phyloP scores from a whole-genome alignment of 257 asterid genomes.

The Rauvolfia tetraphylla region DNA sequence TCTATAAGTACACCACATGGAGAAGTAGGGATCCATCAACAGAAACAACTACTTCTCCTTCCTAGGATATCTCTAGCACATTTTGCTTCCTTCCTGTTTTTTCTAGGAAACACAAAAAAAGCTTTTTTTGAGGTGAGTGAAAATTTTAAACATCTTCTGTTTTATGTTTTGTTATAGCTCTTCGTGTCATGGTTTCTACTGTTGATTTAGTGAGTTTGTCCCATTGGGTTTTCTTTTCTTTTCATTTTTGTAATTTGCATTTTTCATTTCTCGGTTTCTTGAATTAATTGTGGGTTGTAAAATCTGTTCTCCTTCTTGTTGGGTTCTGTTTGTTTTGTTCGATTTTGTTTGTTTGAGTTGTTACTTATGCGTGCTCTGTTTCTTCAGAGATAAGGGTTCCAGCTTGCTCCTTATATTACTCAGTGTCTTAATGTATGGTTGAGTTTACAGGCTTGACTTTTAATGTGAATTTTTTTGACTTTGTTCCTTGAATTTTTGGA shows the following conservation, averaged over 20 bases:
- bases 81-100: not conserved
- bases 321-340: not conserved
- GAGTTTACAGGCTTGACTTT: not conserved
- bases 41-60: not conserved
- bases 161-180: no score
- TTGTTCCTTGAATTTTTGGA: not conserved
- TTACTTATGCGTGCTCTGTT: not conserved
- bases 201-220: constrained; percentile 2
- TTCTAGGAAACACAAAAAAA: not conserved
- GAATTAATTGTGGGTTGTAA: not conserved
- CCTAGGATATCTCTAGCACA: not conserved
- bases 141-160: not conserved
- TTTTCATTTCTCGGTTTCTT: not conserved
- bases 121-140: constrained; percentile 4
- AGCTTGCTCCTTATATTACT: not conserved
- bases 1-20: not conserved
- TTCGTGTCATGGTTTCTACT: not conserved
- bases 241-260: not conserved
- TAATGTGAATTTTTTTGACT: not conserved
- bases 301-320: not conserved
- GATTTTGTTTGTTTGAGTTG: constrained; percentile 10
- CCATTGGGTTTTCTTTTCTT: not conserved
- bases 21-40: not conserved
- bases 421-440: not conserved
- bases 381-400: not conserved